phyloP scores from a whole-genome alignment of 2,329 filamentous ascomycete species.

The Fusarium pilosicola region DNA sequence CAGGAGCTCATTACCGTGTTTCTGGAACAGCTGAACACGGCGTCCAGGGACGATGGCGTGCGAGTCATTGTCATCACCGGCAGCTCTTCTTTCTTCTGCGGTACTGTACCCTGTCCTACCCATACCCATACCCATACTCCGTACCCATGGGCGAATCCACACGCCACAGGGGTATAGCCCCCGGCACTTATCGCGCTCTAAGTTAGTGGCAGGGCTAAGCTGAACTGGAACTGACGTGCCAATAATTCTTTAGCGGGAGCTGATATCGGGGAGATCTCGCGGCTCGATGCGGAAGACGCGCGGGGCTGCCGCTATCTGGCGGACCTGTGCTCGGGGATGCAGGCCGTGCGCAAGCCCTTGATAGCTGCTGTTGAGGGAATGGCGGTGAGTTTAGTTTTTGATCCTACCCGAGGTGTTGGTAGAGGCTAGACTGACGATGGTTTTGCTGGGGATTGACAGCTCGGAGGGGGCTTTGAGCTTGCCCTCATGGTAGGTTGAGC shows the following conservation, averaged over 20 bases:
- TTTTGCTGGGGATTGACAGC: slow-evolving; percentile 44
- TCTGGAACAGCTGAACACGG: slow-evolving; percentile 43
- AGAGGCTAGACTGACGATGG: slow-evolving; percentile 1
- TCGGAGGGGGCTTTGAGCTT: slow-evolving; percentile 62
- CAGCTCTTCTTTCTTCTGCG: slow-evolving; percentile 51
- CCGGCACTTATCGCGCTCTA: slow-evolving; percentile 13
- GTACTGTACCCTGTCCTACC: slow-evolving; percentile 31
- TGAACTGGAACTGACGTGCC: slow-evolving; percentile 14
- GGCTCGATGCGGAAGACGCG: slow-evolving; percentile 47
- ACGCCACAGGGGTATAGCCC: background rate
- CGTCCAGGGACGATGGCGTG: slow-evolving; percentile 42
- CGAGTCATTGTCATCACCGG: slow-evolving; percentile 54
- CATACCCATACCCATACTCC: background rate
- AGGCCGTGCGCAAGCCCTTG: slow-evolving; percentile 55
- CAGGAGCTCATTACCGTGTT: slow-evolving; percentile 59
- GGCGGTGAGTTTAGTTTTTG: slow-evolving; percentile 53
- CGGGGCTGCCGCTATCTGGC: slow-evolving; percentile 50
- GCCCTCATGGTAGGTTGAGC: slow-evolving; percentile 54
- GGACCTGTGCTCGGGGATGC: slow-evolving; percentile 53
- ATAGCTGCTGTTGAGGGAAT: slow-evolving; percentile 61
- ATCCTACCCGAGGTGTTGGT: background rate
- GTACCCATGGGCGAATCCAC: background rate
- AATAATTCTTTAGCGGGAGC: slow-evolving; percentile 44
- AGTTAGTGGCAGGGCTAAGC: slow-evolving; percentile 11
- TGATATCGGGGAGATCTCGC: slow-evolving; percentile 51